phyloP scores from a whole-genome alignment of 2,329 filamentous ascomycete genomes.

The Neofusicoccum umdonicola region DNA sequence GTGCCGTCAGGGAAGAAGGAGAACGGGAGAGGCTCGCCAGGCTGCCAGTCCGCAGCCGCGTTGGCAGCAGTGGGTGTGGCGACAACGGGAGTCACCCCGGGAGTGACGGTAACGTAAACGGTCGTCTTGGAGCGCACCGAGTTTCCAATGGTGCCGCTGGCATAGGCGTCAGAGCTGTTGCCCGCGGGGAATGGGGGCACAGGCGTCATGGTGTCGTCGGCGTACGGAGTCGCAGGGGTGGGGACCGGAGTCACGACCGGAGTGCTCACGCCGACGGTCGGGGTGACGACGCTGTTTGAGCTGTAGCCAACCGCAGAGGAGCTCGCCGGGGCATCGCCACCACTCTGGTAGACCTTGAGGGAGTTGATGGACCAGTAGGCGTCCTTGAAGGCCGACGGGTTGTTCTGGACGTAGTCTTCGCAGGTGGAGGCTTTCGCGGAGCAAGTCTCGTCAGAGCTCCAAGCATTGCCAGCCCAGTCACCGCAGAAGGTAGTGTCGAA shows the following conservation, averaged over 20 bases:
- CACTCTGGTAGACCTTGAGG: constrained; percentile 35
- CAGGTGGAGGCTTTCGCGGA: constrained; percentile 62
- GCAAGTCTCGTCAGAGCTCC: constrained; percentile 58
- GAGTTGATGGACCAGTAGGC: constrained; percentile 70
- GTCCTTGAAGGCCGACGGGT: constrained; percentile 67
- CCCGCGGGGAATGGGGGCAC: not conserved
- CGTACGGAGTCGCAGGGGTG: not conserved
- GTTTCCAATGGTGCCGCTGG: not conserved
- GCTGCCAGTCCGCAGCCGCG: constrained; percentile 23
- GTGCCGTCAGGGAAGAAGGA: not conserved
- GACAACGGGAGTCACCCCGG: not conserved
- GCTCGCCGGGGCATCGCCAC: not conserved
- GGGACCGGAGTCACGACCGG: not conserved
- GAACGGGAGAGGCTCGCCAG: not conserved
- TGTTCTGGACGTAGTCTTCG: constrained; percentile 67
- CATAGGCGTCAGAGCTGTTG: not conserved
- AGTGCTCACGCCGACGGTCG: not conserved
- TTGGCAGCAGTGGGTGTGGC: constrained; percentile 27
- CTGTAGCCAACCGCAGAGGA: not conserved
- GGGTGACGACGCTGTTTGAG: not conserved
- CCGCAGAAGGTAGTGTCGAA: constrained; percentile 52
- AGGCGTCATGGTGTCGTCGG: not conserved
- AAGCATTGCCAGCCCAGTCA: constrained; percentile 72
- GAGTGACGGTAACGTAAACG: not conserved
- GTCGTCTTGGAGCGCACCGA: constrained; percentile 4